Percentiles rank a stretch among this genome's conserved stretches.
Evolutionary conservation across 164 flowering plant genomes (phyloP).

Genomic region (Chimonanthus praecox): DNA sequence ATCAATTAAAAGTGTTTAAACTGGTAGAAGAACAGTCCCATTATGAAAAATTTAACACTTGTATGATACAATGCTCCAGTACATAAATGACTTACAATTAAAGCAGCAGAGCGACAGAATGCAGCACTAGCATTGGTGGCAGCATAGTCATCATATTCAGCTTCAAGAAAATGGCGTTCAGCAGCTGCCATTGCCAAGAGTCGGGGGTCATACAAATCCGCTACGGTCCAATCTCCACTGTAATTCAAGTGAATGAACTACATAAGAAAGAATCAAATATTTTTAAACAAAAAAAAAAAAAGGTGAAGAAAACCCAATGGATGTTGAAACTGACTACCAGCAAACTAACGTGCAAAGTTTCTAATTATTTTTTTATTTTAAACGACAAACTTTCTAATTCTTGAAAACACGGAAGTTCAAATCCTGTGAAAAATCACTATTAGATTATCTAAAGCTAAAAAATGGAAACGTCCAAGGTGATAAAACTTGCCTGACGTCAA

Average conservation of each 20-base stretch:
- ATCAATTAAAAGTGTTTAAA: too few relatives aligned
- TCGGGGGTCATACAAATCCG: conserved; percentile 84
- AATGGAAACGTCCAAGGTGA: not conserved
- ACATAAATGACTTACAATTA: conserved; percentile 50
- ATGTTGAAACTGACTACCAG: not conserved
- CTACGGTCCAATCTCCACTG: conserved; percentile 89
- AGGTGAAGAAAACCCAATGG: not conserved
- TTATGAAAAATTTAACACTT: too few relatives aligned
- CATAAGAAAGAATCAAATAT: too few relatives aligned
- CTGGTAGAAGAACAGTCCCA: too few relatives aligned
- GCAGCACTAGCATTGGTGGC: conserved; percentile 79
- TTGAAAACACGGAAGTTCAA: not conserved
- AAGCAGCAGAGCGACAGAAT: conserved; percentile 88
- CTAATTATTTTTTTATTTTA: too few relatives aligned
- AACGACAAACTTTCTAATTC: not conserved
- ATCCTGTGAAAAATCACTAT: not conserved
- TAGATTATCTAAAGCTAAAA: not conserved
- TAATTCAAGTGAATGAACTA: conserved; percentile 5
- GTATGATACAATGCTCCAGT: not conserved
- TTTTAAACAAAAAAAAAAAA: not conserved
- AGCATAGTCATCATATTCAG: conserved; percentile 91
- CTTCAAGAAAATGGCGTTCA: conserved; percentile 69
- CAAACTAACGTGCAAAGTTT: not conserved
- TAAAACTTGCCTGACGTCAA: conserved; percentile 71
- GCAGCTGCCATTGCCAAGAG: conserved; percentile 94